These are phyloP conservation scores for Heteromeles arbutifolia DNA, from an alignment of 306 rosid species.

Conservation along the genomic window DNA sequence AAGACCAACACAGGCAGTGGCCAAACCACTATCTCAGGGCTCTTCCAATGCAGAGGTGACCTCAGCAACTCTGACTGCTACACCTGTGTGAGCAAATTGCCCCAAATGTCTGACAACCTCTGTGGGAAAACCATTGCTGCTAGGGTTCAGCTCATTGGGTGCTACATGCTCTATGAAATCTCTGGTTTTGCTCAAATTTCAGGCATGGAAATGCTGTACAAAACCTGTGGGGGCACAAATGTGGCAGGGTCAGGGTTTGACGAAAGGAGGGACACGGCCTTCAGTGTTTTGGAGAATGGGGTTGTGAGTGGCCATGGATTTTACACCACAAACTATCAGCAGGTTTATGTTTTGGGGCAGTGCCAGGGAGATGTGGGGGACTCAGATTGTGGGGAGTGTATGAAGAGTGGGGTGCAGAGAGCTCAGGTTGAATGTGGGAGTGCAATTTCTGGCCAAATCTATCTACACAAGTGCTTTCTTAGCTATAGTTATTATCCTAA, in stretches of 20 bases:
- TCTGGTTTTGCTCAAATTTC: conserved; percentile 76
- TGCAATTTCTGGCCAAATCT: conserved; percentile 78
- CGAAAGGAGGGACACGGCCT: conserved; percentile 77
- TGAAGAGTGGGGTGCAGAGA: conserved; percentile 67
- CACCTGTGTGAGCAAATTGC: conserved; percentile 71
- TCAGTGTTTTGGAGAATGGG: conserved; percentile 66
- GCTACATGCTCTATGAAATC: conserved; percentile 75
- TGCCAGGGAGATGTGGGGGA: conserved; percentile 93
- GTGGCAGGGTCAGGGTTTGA: conserved; percentile 73
- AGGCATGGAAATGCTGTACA: conserved; percentile 72
- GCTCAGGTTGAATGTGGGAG: conserved; percentile 86
- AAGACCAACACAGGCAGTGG: conserved; percentile 60
- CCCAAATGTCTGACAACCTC: conserved; percentile 41
- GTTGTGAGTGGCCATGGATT: conserved; percentile 77
- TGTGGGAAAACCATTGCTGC: conserved; percentile 80
- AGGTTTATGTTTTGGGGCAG: conserved; percentile 73
- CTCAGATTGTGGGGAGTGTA: conserved; percentile 79
- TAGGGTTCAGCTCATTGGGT: conserved; percentile 75
- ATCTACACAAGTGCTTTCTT: conserved; percentile 76
- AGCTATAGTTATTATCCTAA: conserved; percentile 78
- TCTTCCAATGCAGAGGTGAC: conserved; percentile 91
- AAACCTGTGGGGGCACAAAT: conserved; percentile 59
- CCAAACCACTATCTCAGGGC: conserved; percentile 58
- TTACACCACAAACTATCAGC: conserved; percentile 62
- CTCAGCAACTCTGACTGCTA: conserved; percentile 68